These are phyloP conservation scores for Globisporangium barbulae DNA, from an alignment of 352 stramenopile species.

Conservation along the genomic window DNA sequence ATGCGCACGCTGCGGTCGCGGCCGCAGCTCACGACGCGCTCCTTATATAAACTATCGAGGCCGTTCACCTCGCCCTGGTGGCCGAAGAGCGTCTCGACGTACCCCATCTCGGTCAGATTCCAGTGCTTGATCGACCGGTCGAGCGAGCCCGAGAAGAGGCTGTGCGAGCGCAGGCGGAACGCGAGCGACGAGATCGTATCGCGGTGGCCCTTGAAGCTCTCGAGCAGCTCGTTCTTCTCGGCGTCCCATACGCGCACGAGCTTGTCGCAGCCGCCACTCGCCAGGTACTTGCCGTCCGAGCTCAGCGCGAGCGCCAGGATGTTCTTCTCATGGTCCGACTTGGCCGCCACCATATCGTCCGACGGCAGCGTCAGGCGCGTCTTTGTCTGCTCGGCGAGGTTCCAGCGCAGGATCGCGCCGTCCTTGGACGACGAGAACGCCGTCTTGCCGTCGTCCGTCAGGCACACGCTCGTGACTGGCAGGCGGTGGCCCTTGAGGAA, in stretches of 20 bases:
- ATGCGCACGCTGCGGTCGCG: conserved; percentile 91
- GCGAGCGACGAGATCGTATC: conserved; percentile 84
- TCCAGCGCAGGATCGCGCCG: conserved; percentile 89
- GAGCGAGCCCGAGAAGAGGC: conserved; percentile 90
- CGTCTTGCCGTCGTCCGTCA: conserved; percentile 86
- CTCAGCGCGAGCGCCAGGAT: conserved; percentile 87
- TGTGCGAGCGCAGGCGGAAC: conserved; percentile 88
- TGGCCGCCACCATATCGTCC: conserved; percentile 57
- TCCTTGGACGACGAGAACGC: conserved; percentile 93
- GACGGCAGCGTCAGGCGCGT: conserved; percentile 53
- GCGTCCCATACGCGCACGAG: conserved; percentile 89
- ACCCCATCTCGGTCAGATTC: conserved; percentile 95
- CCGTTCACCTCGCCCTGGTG: conserved; percentile 90
- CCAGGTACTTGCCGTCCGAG: conserved; percentile 91
- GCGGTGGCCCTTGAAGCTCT: conserved; percentile 89
- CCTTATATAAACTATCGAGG: conserved; percentile 89
- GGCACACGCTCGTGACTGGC: conserved; percentile 85
- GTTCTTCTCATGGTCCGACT: conserved; percentile 74
- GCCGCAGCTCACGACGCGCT: conserved; percentile 88
- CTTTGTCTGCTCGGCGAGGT: conserved; percentile 79
- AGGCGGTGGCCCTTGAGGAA: conserved; percentile 74
- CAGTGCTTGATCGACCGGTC: conserved; percentile 94
- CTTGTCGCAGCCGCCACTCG: conserved; percentile 89
- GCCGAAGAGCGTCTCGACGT: conserved; percentile 94
- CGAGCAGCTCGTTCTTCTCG: conserved; percentile 69